Evolutionary conservation across 1,284 basidiomycete species (phyloP).

Genomic region (Pascua guehoae): DNA sequence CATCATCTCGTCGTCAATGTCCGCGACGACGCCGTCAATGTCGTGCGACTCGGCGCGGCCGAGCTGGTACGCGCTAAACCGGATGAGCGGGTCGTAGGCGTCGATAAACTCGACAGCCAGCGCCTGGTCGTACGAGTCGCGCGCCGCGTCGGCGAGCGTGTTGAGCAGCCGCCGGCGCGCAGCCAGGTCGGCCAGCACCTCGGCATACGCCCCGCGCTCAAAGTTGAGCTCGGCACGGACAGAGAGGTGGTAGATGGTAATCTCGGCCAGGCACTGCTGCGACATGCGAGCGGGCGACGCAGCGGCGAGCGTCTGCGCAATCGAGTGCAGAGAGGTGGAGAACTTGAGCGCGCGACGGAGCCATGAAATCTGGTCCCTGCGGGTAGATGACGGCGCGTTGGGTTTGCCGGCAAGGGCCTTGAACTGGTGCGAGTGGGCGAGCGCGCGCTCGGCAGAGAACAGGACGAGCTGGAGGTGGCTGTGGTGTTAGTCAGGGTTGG

Average conservation of each 20-base stretch:
- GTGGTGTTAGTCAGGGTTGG: not conserved
- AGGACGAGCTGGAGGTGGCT: slow-evolving; percentile 68
- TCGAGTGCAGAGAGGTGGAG: slow-evolving; percentile 71
- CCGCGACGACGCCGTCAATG: slow-evolving; percentile 71
- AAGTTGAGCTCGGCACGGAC: slow-evolving; percentile 50
- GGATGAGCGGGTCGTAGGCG: slow-evolving; percentile 82
- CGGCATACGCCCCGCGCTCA: slow-evolving; percentile 65
- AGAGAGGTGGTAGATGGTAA: slow-evolving; percentile 49
- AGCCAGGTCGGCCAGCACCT: slow-evolving; percentile 71
- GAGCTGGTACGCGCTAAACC: slow-evolving; percentile 87
- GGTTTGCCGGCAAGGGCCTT: slow-evolving; percentile 45
- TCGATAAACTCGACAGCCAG: slow-evolving; percentile 81
- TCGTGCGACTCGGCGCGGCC: slow-evolving; percentile 67
- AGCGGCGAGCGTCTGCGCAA: slow-evolving; percentile 61
- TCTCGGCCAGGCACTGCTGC: slow-evolving; percentile 41
- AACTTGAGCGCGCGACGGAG: slow-evolving; percentile 81
- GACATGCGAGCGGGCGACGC: slow-evolving; percentile 15
- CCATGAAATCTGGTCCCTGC: slow-evolving; percentile 52
- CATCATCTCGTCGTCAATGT: slow-evolving; percentile 62
- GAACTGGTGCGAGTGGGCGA: slow-evolving; percentile 82
- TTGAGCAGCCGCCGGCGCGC: slow-evolving; percentile 69
- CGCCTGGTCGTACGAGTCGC: slow-evolving; percentile 77
- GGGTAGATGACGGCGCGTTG: slow-evolving; percentile 17
- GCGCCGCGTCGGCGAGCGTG: slow-evolving; percentile 59
- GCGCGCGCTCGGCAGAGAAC: slow-evolving; percentile 86